Evolutionary conservation across 352 stramenopile genomes (phyloP), one percentile per base, ranked within the genome.

Genomic region (Phytophthora melonis): DNA sequence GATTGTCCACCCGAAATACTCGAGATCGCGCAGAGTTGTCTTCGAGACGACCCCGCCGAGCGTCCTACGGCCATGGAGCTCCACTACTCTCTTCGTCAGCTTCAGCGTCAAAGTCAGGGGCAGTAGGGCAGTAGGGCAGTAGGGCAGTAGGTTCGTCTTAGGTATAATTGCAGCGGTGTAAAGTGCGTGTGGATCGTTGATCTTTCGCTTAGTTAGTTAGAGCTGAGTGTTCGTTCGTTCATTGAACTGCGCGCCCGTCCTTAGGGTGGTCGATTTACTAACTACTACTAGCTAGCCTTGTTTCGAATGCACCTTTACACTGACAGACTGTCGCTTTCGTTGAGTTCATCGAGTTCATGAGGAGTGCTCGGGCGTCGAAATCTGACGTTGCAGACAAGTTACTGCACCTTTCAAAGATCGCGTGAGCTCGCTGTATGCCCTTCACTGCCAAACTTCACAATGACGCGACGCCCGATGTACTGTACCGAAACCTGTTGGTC

Each of bases 31-130:
- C 61, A 71, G 32, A 74, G 65, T 3, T 94, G 87, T 52, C 57
- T 94, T 27, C 74, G 80, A 9, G 75, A 84, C 23, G 64, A 84
- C 30, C 74, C 84, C 10, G 50, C 60, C 16, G 77, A 83, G 34
- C 81, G 87, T 0, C 84, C 83, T 34, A 88, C 78, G 1, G 84
- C 86, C 8, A 77, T 92, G 70, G 77, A 93, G 70, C 68, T 95
- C 23, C 75, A 89, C 45, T 91, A 91, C 64, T 78, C 79, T 2
- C 76, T 93, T 47, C 77, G 82, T 16, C 63, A 79, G 39, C 45
- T 84, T 39, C 70, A 72, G 18, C 73, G 69, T 30, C 62, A 74
- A 45, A 62, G 54, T 16, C 18, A 76, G 23, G 63, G 19, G 10
- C 3, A 73, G 34, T 43, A 56, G 53, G 18, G 10, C 3, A 73